These are phyloP conservation scores for Colletotrichum gigasporum DNA, from an alignment of 2,329 filamentous ascomycete species.

Conservation along the genomic window DNA sequence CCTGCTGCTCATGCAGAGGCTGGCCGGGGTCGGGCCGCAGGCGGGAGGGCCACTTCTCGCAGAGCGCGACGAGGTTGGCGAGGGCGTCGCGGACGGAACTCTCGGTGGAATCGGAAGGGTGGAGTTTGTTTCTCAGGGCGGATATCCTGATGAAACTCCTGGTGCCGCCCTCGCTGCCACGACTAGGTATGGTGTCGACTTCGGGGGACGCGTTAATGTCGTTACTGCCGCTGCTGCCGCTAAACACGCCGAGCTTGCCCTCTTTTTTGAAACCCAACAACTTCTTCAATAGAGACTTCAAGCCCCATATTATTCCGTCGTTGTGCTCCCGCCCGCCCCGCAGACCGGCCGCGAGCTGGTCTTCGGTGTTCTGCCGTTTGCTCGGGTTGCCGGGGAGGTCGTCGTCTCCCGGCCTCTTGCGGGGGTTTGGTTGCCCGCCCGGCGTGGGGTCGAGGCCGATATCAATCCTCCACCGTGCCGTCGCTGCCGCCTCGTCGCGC, in stretches of 20 bases:
- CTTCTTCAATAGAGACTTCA: slow-evolving; percentile 3
- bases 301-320: background rate
- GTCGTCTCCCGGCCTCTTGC: slow-evolving; percentile 1
- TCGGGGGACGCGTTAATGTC: background rate
- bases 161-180: no score
- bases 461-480: background rate
- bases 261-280: background rate
- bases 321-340: background rate
- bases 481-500: background rate
- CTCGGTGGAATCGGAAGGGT: background rate
- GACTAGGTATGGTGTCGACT: no score
- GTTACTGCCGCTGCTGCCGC: background rate
- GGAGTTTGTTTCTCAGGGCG: background rate
- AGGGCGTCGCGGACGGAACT: background rate
- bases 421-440: background rate
- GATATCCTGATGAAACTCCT: background rate
- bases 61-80: background rate
- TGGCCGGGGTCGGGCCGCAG: background rate
- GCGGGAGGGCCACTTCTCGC: background rate
- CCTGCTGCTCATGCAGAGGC: background rate
- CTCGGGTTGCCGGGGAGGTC: background rate
- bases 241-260: no score
- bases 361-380: background rate
- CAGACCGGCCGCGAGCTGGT: background rate
- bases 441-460: background rate